These are phyloP conservation scores for Flaveria floridana DNA, from an alignment of 140 eudicot species.

Conservation along the genomic window DNA sequence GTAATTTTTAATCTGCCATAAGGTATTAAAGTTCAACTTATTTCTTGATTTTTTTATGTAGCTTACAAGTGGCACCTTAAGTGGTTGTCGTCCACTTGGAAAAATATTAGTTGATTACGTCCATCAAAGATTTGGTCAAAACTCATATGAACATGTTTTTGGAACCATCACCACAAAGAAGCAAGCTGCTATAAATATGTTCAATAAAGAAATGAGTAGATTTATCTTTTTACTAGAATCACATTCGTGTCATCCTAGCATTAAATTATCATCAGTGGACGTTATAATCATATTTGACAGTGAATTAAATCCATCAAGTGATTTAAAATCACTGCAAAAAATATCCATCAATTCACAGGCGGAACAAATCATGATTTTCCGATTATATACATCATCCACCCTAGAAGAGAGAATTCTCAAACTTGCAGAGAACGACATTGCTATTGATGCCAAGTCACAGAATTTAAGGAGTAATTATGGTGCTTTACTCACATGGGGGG, in stretches of 20 bases:
- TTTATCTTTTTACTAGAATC: slow-evolving; percentile 63
- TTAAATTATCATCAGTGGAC: slow-evolving; percentile 65
- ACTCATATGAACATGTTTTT: slow-evolving; percentile 56
- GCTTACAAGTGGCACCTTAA: slow-evolving; percentile 45
- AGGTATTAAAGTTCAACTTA: not conserved
- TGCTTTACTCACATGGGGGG: slow-evolving; percentile 77
- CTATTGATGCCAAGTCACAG: slow-evolving; percentile 40
- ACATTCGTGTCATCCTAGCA: slow-evolving; percentile 50
- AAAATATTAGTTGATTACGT: slow-evolving; percentile 58
- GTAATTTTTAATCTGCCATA: slow-evolving; percentile 6
- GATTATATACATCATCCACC: slow-evolving; percentile 65
- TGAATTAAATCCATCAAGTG: slow-evolving; percentile 67
- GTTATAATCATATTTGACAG: slow-evolving; percentile 60
- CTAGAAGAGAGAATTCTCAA: slow-evolving; percentile 69
- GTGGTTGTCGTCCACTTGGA: slow-evolving; percentile 35
- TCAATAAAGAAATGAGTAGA: slow-evolving; percentile 53
- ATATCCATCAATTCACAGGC: slow-evolving; percentile 55
- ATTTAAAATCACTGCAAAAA: slow-evolving; percentile 60
- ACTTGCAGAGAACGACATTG: slow-evolving; percentile 48
- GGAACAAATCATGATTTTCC: slow-evolving; percentile 60
- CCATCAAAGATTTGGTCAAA: slow-evolving; percentile 52
- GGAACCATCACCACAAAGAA: slow-evolving; percentile 34
- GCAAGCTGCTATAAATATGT: slow-evolving; percentile 60
- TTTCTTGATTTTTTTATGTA: slow-evolving; percentile 29
- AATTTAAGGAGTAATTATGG: slow-evolving; percentile 41